These are phyloP conservation scores for Tuber calosporum DNA, from an alignment of 495 filamentous ascomycete species.

Conservation along the genomic window DNA sequence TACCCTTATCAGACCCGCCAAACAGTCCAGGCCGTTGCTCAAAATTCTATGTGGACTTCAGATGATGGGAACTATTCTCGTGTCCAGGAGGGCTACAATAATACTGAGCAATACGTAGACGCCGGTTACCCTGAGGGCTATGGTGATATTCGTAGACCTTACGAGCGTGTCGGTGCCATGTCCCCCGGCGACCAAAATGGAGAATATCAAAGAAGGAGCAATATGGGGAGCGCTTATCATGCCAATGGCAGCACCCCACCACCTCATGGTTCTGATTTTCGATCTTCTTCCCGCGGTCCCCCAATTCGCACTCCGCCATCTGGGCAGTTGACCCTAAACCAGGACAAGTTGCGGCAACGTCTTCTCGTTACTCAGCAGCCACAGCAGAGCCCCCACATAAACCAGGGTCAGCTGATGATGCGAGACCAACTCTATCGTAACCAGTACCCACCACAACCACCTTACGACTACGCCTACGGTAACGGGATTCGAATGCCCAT, in stretches of 20 bases:
- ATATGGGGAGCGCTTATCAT: conserved; percentile 55
- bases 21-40: conserved; percentile 17
- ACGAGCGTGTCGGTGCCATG: conserved; percentile 43
- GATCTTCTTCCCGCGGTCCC: conserved; percentile 44
- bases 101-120: conserved; percentile 30
- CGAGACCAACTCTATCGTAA: conserved; percentile 44
- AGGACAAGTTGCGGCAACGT: conserved; percentile 40
- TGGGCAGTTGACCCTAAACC: conserved; percentile 34
- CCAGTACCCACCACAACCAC: conserved; percentile 42
- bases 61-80: conserved; percentile 32
- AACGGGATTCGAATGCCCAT: conserved; percentile 45
- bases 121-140: conserved; percentile 30
- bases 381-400: conserved; percentile 44
- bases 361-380: conserved; percentile 47
- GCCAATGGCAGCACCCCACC: conserved; percentile 49
- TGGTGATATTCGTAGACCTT: conserved; percentile 37
- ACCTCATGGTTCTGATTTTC: conserved; percentile 44
- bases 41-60: conserved; percentile 32
- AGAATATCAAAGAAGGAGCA: conserved; percentile 44
- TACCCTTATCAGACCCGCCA: conserved; percentile 36
- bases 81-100: conserved; percentile 29
- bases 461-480: conserved; percentile 40
- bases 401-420: conserved; percentile 41
- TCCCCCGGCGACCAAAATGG: conserved; percentile 42
- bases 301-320: conserved; percentile 37